These are phyloP conservation scores for Porogramme epimiltina DNA, from an alignment of 1,284 basidiomycete species.

Conservation along the genomic window DNA sequence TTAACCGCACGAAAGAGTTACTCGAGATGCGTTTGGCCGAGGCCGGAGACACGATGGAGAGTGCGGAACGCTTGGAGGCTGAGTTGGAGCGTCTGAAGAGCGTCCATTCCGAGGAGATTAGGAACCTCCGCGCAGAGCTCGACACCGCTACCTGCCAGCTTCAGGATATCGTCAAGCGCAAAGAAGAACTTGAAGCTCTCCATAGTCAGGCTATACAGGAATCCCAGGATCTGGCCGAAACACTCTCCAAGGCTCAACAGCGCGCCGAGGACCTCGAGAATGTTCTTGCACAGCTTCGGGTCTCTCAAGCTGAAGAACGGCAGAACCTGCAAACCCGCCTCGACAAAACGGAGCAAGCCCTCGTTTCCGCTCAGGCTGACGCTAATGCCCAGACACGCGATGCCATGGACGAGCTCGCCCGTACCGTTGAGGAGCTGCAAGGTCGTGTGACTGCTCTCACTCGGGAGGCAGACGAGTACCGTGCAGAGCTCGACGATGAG, in stretches of 20 bases:
- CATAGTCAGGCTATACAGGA: constrained; percentile 23
- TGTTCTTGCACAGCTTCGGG: constrained; percentile 24
- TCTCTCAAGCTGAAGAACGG: constrained; percentile 29
- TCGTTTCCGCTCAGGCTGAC: constrained; percentile 23
- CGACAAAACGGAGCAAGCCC: constrained; percentile 17
- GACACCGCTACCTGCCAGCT: constrained; percentile 12
- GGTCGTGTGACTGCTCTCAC: constrained; percentile 21
- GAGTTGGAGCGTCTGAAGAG: constrained; percentile 23
- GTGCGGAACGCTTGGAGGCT: constrained; percentile 16
- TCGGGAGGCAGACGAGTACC: constrained; percentile 28
- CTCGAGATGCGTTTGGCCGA: constrained; percentile 28
- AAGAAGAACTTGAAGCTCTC: constrained; percentile 25
- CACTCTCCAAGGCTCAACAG: constrained; percentile 15
- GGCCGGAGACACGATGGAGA: constrained; percentile 23
- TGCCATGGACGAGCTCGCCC: constrained; percentile 32
- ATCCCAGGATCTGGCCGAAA: constrained; percentile 28
- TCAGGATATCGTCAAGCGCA: constrained; percentile 1
- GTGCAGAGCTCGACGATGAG: constrained; percentile 39
- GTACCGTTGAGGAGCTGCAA: constrained; percentile 31
- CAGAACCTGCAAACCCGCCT: constrained; percentile 31
- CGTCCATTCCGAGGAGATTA: constrained; percentile 16
- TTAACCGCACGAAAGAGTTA: constrained; percentile 21
- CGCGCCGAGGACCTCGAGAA: constrained; percentile 20
- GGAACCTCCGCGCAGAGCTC: constrained; percentile 11
- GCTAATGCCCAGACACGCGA: constrained; percentile 30